phyloP scores from a whole-genome alignment of 495 filamentous ascomycete species.

The Aspergillus panamensis region DNA sequence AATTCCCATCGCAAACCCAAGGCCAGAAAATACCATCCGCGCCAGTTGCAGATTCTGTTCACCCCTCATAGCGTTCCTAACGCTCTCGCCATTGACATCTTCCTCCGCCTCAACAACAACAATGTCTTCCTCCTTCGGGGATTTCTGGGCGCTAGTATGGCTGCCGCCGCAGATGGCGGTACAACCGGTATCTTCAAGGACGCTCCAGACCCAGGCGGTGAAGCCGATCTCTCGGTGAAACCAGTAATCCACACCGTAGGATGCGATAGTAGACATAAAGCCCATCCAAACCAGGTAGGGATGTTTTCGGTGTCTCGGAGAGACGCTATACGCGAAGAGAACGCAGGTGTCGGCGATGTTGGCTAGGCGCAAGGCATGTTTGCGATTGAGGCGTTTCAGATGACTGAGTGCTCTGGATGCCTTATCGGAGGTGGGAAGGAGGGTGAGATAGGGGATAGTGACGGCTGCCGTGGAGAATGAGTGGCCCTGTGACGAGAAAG shows the following conservation, averaged over 20 bases:
- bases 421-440: constrained; percentile 65
- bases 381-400: constrained; percentile 55
- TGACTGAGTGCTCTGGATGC: constrained; percentile 63
- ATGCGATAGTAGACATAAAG: constrained; percentile 50
- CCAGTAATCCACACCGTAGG: constrained; percentile 55
- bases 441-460: constrained; percentile 70
- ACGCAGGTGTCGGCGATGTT: constrained; percentile 60
- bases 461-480: constrained; percentile 74
- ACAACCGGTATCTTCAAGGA: constrained; percentile 30
- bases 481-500: constrained; percentile 57
- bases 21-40: constrained; percentile 56
- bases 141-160: constrained; percentile 7
- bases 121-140: constrained; percentile 62
- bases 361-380: constrained; percentile 58
- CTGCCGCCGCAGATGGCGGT: constrained; percentile 8
- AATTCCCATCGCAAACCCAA: constrained; percentile 70
- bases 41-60: constrained; percentile 59
- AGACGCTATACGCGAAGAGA: constrained; percentile 67
- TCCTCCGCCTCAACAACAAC: constrained; percentile 53
- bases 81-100: constrained; percentile 75
- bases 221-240: constrained; percentile 38
- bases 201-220: constrained; percentile 27
- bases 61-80: constrained; percentile 64
- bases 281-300: constrained; percentile 83
- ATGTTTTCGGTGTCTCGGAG: constrained; percentile 65